phyloP scores from a whole-genome alignment of 208 protist genomes.

The Baffinella frigidus region DNA sequence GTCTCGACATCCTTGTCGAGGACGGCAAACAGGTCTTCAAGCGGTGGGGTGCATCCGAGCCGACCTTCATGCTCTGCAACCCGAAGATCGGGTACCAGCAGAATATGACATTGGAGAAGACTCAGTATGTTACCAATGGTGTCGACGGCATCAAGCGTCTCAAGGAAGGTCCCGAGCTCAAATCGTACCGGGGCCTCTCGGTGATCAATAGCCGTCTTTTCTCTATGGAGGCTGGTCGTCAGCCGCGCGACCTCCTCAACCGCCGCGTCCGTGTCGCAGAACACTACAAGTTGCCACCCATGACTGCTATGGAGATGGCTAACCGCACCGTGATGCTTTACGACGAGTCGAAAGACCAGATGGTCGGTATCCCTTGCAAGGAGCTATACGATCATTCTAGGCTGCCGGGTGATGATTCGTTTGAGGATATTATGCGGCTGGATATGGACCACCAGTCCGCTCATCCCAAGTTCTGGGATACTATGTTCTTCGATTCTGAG shows the following conservation, averaged over 20 bases:
- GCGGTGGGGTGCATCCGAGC: neutral
- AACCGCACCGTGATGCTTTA: neutral
- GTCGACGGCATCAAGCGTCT: neutral
- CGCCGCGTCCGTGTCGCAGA: neutral
- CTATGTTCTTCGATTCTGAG: no score
- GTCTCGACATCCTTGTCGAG: conserved; percentile 20
- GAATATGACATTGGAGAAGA: neutral
- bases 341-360: neutral
- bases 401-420: no score
- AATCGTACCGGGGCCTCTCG: neutral
- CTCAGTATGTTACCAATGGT: conserved; percentile 7
- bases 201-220: neutral
- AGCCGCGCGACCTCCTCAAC: neutral
- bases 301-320: no score
- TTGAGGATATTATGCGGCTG: no score
- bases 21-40: neutral
- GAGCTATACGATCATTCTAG: conserved; percentile 10
- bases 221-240: neutral
- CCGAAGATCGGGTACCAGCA: neutral
- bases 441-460: no score
- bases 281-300: neutral
- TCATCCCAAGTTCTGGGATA: no score
- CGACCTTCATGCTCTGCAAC: neutral
- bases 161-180: neutral
- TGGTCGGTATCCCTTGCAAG: neutral